phyloP scores from a whole-genome alignment of 2,329 filamentous ascomycete species.

The Diaporthe caulivora region DNA sequence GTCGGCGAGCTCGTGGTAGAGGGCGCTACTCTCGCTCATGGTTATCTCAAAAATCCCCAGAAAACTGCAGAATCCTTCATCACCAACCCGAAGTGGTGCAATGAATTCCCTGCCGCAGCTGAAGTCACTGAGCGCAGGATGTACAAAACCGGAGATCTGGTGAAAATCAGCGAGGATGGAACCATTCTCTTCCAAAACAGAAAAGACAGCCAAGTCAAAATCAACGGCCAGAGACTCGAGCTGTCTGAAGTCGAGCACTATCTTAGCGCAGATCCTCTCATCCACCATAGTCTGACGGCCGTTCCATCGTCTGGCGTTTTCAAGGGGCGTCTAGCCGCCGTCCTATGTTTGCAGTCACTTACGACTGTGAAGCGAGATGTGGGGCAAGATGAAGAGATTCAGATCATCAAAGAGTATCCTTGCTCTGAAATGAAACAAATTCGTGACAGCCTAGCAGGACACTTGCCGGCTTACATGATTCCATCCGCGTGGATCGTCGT shows the following conservation, averaged over 20 bases:
- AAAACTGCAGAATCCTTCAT: constrained; percentile 72
- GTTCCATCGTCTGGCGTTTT: constrained; percentile 11
- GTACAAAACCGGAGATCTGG: constrained; percentile 71
- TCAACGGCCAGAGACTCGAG: constrained; percentile 76
- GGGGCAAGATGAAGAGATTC: background rate
- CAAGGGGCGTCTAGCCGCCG: constrained; percentile 11
- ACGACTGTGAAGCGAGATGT: background rate
- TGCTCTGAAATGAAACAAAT: background rate
- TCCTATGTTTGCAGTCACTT: constrained; percentile 9
- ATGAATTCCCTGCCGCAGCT: background rate
- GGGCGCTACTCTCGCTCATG: constrained; percentile 71
- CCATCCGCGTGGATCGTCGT: constrained; percentile 5
- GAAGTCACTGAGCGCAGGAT: constrained; percentile 45
- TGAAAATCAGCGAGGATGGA: constrained; percentile 64
- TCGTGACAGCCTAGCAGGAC: background rate
- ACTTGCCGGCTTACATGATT: background rate
- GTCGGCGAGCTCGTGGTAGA: constrained; percentile 68
- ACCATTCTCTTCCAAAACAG: constrained; percentile 66
- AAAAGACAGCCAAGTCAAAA: constrained; percentile 77
- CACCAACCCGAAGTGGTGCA: constrained; percentile 41
- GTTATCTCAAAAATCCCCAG: constrained; percentile 69
- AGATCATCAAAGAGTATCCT: background rate
- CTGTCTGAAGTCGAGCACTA: constrained; percentile 67
- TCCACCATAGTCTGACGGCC: background rate
- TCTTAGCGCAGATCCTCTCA: constrained; percentile 49